phyloP scores from a whole-genome alignment of 306 rosid genomes.

The Dicorynia guianensis region DNA sequence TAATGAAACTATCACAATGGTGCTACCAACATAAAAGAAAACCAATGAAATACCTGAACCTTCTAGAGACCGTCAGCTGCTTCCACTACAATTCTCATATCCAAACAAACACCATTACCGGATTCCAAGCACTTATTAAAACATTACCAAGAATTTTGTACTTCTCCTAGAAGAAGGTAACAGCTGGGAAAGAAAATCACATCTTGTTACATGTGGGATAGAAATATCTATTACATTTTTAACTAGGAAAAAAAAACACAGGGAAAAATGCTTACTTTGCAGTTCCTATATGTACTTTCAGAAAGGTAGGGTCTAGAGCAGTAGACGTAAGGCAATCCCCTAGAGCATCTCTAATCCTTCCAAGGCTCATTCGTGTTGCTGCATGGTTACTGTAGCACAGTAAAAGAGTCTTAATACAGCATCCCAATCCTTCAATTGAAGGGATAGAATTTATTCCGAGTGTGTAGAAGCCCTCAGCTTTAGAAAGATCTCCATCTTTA shows the following conservation, averaged over 20 bases:
- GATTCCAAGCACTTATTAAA: constrained; percentile 72
- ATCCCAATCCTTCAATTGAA: constrained; percentile 64
- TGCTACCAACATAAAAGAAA: constrained; percentile 33
- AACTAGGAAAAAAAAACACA: constrained; percentile 31
- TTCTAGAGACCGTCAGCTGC: constrained; percentile 85
- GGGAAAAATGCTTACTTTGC: constrained; percentile 69
- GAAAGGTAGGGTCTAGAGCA: constrained; percentile 75
- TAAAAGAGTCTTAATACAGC: constrained; percentile 67
- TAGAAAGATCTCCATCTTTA: constrained; percentile 69
- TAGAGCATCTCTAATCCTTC: constrained; percentile 83
- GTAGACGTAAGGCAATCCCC: constrained; percentile 77
- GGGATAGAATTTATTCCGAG: constrained; percentile 78
- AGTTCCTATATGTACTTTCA: constrained; percentile 78
- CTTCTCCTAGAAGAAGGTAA: constrained; percentile 88
- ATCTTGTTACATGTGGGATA: constrained; percentile 4
- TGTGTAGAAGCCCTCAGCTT: constrained; percentile 88
- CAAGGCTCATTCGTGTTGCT: constrained; percentile 76
- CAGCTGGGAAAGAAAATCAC: constrained; percentile 61
- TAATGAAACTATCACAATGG: constrained; percentile 28
- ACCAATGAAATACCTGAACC: constrained; percentile 73
- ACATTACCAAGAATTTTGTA: constrained; percentile 63
- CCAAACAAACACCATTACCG: constrained; percentile 75
- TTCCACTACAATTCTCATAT: constrained; percentile 78
- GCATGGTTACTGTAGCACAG: constrained; percentile 94
- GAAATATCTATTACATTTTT: constrained; percentile 12